phyloP scores from a whole-genome alignment of 2,329 filamentous ascomycete species.

The Beauveria caledonica region DNA sequence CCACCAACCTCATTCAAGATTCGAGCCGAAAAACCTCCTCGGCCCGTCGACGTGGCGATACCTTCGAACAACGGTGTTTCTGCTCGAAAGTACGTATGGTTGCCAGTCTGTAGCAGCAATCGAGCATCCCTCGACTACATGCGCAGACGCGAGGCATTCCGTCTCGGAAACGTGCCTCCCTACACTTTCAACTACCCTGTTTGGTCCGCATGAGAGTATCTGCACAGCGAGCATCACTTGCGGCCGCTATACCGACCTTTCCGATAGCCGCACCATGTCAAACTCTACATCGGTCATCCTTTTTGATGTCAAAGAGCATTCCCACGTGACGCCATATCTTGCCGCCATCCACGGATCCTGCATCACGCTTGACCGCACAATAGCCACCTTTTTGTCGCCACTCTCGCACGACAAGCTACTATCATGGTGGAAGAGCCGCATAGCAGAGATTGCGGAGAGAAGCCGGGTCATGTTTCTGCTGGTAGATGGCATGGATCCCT shows the following conservation, averaged over 20 bases:
- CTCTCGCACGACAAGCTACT: constrained; percentile 47
- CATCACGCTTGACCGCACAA: constrained; percentile 48
- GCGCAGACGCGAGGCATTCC: background rate
- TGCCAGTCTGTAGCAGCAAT: no score
- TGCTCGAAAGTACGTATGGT: background rate
- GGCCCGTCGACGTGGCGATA: background rate
- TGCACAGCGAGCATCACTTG: background rate
- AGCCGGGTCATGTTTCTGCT: constrained; percentile 46
- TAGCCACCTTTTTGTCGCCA: constrained; percentile 52
- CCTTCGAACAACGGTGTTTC: background rate
- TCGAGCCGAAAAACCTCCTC: background rate
- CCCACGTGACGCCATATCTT: constrained; percentile 46
- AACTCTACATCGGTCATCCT: constrained; percentile 29
- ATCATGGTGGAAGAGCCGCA: constrained; percentile 47
- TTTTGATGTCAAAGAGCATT: constrained; percentile 38
- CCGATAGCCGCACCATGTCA: constrained; percentile 18
- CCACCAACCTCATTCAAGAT: background rate
- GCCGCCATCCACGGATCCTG: constrained; percentile 51
- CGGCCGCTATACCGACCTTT: background rate
- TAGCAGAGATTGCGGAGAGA: constrained; percentile 37
- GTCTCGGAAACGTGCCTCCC: background rate
- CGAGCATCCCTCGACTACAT: background rate
- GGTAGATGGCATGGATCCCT: constrained; percentile 28
- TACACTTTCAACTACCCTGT: background rate
- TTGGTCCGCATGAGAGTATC: no score